Evolutionary conservation across 2,329 filamentous ascomycete genomes (phyloP).

Genomic region (Knufia fluminis): DNA sequence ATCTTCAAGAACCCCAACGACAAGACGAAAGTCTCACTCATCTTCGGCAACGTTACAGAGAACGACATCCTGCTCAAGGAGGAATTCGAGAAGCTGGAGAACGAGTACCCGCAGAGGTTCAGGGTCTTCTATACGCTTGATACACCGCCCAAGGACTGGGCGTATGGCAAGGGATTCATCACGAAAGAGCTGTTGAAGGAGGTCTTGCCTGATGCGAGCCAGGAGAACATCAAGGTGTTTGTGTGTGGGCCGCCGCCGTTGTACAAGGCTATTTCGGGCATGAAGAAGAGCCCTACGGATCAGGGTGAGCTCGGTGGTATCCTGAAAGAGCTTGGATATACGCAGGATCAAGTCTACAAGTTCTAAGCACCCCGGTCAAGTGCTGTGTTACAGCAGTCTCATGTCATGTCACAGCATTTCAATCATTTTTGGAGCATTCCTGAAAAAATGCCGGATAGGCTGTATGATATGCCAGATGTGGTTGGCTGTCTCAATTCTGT

Average conservation of each 20-base stretch:
- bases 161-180: constrained; percentile 68
- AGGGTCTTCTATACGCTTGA: constrained; percentile 89
- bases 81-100: constrained; percentile 79
- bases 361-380: constrained; percentile 49
- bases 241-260: constrained; percentile 87
- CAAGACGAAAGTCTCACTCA: constrained; percentile 93
- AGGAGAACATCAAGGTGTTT: constrained; percentile 89
- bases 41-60: constrained; percentile 84
- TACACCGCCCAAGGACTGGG: constrained; percentile 70
- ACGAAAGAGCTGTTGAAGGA: constrained; percentile 90
- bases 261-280: constrained; percentile 86
- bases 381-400: no score
- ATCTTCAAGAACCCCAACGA: constrained; percentile 96
- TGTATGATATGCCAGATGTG: no score
- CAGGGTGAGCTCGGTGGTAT: constrained; percentile 81
- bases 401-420: no score
- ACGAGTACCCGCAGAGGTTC: constrained; percentile 92
- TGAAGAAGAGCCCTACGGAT: constrained; percentile 84
- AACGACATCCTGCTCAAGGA: constrained; percentile 85
- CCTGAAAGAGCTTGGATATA: constrained; percentile 76
- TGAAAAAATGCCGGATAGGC: no score
- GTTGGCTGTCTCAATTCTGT: no score
- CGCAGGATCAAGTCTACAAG: constrained; percentile 90
- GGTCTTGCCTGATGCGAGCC: constrained; percentile 84
- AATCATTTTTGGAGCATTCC: no score